Conservation (phyloP, 345 rosid genomes). For the Pistacia vera region DNA sequence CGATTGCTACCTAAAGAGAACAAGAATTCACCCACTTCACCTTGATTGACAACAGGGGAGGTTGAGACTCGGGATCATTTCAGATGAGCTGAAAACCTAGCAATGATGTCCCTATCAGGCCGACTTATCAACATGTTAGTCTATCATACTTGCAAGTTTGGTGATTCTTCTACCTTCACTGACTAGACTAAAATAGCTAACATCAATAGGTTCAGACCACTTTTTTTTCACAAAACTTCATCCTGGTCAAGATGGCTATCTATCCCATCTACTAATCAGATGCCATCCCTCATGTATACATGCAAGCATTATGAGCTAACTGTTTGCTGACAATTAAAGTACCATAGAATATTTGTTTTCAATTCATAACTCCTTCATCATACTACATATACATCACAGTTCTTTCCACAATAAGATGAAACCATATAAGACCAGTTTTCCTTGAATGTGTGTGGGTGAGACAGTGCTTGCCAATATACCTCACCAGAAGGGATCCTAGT, state of each 20-base stretch:
- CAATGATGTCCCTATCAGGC: neutral
- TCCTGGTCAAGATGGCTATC: neutral
- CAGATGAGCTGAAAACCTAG: slow-evolving; percentile 6
- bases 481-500: slow-evolving; percentile 82
- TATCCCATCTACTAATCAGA: slow-evolving; percentile 8
- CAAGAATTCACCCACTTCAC: neutral
- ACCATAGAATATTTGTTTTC: neutral
- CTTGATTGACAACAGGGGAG: neutral
- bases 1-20: neutral
- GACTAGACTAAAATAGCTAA: neutral
- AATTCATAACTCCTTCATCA: neutral
- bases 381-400: neutral
- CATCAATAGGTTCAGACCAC: neutral
- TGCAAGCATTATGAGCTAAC: neutral
- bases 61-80: neutral
- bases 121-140: neutral
- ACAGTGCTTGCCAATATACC: slow-evolving; percentile 42
- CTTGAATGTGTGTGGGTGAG: neutral
- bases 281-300: neutral
- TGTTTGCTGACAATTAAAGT: neutral
- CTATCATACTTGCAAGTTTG: neutral
- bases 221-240: neutral
- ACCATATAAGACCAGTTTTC: neutral
- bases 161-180: slow-evolving; percentile 1
- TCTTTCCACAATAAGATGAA: neutral